phyloP scores from a whole-genome alignment of 495 filamentous ascomycete genomes.

The Usnea hakonensis region DNA sequence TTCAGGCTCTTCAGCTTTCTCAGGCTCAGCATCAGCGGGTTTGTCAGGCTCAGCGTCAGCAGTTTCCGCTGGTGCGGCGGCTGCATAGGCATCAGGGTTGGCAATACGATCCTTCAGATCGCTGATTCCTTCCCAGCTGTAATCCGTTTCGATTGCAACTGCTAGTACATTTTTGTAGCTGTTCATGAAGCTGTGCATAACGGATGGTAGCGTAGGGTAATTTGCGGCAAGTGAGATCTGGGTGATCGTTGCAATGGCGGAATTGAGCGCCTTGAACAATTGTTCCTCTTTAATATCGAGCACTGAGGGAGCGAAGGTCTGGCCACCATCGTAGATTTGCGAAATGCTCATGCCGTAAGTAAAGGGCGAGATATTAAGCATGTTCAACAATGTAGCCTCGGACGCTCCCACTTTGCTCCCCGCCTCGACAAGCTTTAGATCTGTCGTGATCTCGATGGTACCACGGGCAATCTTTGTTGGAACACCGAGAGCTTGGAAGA shows the following conservation, averaged over 20 bases:
- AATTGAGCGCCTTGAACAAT: constrained; percentile 74
- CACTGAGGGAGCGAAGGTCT: constrained; percentile 74
- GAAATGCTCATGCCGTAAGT: constrained; percentile 96
- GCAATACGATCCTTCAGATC: constrained; percentile 98
- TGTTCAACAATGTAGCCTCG: constrained; percentile 96
- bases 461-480: constrained; percentile 99
- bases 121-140: constrained; percentile 91
- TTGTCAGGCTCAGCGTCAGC: constrained; percentile 28
- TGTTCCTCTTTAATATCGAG: constrained; percentile 91
- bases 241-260: constrained; percentile 80
- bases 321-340: constrained; percentile 94
- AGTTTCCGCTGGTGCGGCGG: constrained; percentile 61
- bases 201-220: constrained; percentile 94
- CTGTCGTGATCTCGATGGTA: constrained; percentile 99
- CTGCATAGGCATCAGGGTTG: constrained; percentile 91
- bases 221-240: constrained; percentile 80
- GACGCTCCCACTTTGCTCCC: constrained; percentile 93
- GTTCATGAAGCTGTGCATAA: constrained; percentile 94
- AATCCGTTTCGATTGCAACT: constrained; percentile 83
- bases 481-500: constrained; percentile 99
- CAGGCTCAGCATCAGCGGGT: constrained; percentile 48
- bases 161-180: constrained; percentile 93
- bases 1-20: constrained; percentile 21
- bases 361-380: constrained; percentile 99
- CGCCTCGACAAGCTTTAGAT: constrained; percentile 95